phyloP scores from a whole-genome alignment of 352 stramenopile species.

The Phytophthora cactorum region DNA sequence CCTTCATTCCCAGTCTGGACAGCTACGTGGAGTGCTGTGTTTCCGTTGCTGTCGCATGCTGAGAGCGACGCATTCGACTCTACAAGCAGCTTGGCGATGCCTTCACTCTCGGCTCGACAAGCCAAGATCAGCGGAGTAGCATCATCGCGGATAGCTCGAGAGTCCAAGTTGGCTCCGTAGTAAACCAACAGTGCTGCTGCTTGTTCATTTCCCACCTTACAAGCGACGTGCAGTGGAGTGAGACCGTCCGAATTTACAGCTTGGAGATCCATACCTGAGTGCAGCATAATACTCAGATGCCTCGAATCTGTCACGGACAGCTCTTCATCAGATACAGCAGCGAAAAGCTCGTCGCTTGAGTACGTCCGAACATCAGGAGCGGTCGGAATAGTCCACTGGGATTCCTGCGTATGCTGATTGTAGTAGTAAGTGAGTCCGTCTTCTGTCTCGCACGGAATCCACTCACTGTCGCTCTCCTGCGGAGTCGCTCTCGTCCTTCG shows the following conservation, averaged over 20 bases:
- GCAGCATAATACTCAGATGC: slow-evolving; percentile 47
- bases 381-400: slow-evolving; percentile 61
- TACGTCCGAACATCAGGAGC: slow-evolving; percentile 8
- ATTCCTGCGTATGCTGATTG: slow-evolving; percentile 60
- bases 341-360: slow-evolving; percentile 36
- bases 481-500: background rate
- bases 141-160: slow-evolving; percentile 17
- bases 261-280: slow-evolving; percentile 44
- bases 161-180: slow-evolving; percentile 52
- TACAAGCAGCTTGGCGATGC: slow-evolving; percentile 53
- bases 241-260: slow-evolving; percentile 36
- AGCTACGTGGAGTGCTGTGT: slow-evolving; percentile 86
- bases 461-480: slow-evolving; percentile 33
- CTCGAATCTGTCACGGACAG: slow-evolving; percentile 27
- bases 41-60: slow-evolving; percentile 78
- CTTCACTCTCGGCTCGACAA: slow-evolving; percentile 46
- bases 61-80: slow-evolving; percentile 70
- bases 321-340: slow-evolving; percentile 26
- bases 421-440: slow-evolving; percentile 76
- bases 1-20: slow-evolving; percentile 83
- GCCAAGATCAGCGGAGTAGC: slow-evolving; percentile 55
- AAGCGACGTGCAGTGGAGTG: slow-evolving; percentile 60
- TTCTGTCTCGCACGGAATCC: slow-evolving; percentile 53
- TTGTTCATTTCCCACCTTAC: slow-evolving; percentile 51
- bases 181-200: slow-evolving; percentile 51